phyloP scores from a whole-genome alignment of 2,329 filamentous ascomycete genomes.

The Trichoderma brevicompactum region DNA sequence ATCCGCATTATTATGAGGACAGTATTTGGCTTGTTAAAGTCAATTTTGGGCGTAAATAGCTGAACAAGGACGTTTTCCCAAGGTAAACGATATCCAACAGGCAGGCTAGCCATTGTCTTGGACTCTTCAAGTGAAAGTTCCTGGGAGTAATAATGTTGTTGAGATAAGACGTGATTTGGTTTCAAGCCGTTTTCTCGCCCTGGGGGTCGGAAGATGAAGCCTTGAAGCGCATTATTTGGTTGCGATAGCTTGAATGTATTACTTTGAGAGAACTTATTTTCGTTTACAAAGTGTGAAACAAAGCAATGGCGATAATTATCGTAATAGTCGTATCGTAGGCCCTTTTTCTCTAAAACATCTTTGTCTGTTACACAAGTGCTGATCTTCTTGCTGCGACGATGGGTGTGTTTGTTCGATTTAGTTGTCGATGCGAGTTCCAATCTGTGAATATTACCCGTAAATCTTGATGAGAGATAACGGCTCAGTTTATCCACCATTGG shows the following conservation, averaged over 20 bases:
- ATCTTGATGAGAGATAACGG: too few relatives aligned
- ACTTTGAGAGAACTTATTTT: too few relatives aligned
- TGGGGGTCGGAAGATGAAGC: too few relatives aligned
- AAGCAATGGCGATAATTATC: neutral
- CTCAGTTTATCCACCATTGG: neutral
- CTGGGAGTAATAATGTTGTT: too few relatives aligned
- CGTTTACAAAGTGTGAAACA: constrained; percentile 26
- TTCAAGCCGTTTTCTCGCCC: too few relatives aligned
- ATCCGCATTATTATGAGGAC: too few relatives aligned
- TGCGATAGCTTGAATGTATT: constrained; percentile 48
- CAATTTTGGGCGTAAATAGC: constrained; percentile 51
- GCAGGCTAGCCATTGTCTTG: constrained; percentile 54
- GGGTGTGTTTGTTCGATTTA: neutral
- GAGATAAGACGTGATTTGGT: constrained; percentile 58
- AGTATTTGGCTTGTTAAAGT: constrained; percentile 56
- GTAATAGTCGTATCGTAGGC: neutral
- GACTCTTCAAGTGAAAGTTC: constrained; percentile 60
- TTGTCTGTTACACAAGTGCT: neutral
- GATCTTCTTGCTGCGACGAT: neutral
- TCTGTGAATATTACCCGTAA: too few relatives aligned
- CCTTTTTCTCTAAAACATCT: neutral
- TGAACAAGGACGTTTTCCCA: constrained; percentile 62
- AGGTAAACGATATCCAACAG: constrained; percentile 53
- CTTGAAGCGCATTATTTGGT: too few relatives aligned
- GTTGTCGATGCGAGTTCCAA: too few relatives aligned